Conservation (phyloP, 306 rosid genomes). For the Lathyrus tuberosus region DNA sequence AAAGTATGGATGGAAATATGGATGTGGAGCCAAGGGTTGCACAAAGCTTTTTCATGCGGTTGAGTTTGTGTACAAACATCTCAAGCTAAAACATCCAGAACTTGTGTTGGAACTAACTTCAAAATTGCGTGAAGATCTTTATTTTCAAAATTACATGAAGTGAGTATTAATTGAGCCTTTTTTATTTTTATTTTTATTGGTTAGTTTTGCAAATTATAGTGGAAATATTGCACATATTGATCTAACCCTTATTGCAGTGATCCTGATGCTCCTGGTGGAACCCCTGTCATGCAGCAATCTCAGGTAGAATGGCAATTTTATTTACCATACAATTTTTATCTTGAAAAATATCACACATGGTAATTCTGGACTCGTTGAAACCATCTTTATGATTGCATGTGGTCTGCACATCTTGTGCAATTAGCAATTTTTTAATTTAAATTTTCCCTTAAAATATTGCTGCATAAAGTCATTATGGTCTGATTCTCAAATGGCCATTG, state of each 20-base stretch:
- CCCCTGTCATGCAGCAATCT: conserved; percentile 94
- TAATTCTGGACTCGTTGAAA: conserved; percentile 8
- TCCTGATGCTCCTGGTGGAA: conserved; percentile 91
- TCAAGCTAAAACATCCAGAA: conserved; percentile 89
- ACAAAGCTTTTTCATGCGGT: conserved; percentile 97
- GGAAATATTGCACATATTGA: conserved; percentile 36
- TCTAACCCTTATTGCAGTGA: conserved; percentile 62
- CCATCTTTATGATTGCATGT: conserved; percentile 18
- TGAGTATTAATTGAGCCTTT: conserved; percentile 48
- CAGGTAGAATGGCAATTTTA: conserved; percentile 58
- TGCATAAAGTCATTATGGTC: conserved; percentile 11
- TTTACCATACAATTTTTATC: conserved; percentile 16
- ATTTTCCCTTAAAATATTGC: conserved; percentile 18
- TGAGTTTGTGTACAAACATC: conserved; percentile 94
- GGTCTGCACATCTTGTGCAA: conserved; percentile 6
- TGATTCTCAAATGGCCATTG: conserved; percentile 30
- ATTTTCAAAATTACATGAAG: conserved; percentile 97
- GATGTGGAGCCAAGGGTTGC: conserved; percentile 99
- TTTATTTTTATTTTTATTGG: background rate
- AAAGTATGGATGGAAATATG: conserved; percentile 99
- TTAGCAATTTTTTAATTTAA: background rate
- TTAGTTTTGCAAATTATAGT: conserved; percentile 4
- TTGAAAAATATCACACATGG: conserved; percentile 21
- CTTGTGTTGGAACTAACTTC: conserved; percentile 80
- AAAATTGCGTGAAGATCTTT: conserved; percentile 90